Conservation (phyloP, 2,329 filamentous ascomycete species). For the Verticillium klebahnii region DNA sequence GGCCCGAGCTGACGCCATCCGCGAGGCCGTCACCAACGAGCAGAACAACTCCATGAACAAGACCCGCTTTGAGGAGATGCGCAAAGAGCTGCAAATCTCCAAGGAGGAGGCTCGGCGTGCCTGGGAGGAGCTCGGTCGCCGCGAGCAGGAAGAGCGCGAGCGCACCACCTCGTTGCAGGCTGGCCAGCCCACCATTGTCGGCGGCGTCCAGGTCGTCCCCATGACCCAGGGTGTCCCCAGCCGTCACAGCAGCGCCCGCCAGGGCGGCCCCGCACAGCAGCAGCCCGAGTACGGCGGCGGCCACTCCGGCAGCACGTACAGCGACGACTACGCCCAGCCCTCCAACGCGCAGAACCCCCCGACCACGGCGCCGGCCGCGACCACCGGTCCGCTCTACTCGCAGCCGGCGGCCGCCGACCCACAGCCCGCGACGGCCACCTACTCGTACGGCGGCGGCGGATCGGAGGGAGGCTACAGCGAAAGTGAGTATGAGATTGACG, state of each 20-base stretch:
- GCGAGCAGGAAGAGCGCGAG: slow-evolving; percentile 90
- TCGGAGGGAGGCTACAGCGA: slow-evolving; percentile 63
- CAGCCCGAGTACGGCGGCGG: slow-evolving; percentile 19
- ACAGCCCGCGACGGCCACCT: slow-evolving; percentile 9
- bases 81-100: slow-evolving; percentile 86
- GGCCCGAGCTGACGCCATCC: slow-evolving; percentile 62
- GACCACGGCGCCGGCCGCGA: slow-evolving; percentile 22
- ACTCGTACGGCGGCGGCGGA: slow-evolving; percentile 11
- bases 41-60: slow-evolving; percentile 66
- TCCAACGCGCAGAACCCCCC: slow-evolving; percentile 36
- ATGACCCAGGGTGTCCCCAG: slow-evolving; percentile 71
- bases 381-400: slow-evolving; percentile 16
- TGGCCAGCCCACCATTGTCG: slow-evolving; percentile 83
- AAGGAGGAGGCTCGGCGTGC: slow-evolving; percentile 93
- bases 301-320: slow-evolving; percentile 20
- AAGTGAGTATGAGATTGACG: slow-evolving; percentile 67
- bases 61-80: slow-evolving; percentile 82
- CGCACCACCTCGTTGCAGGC: slow-evolving; percentile 79
- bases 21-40: slow-evolving; percentile 61
- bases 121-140: slow-evolving; percentile 92
- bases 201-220: slow-evolving; percentile 91
- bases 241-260: slow-evolving; percentile 42
- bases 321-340: slow-evolving; percentile 33
- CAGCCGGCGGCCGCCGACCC: background rate
- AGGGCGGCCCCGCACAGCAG: slow-evolving; percentile 24